Evolutionary conservation across 1,139 yeast genomes (phyloP), one percentile per base, ranked within the genome.

Genomic region (Suhomyces yuchorum): DNA sequence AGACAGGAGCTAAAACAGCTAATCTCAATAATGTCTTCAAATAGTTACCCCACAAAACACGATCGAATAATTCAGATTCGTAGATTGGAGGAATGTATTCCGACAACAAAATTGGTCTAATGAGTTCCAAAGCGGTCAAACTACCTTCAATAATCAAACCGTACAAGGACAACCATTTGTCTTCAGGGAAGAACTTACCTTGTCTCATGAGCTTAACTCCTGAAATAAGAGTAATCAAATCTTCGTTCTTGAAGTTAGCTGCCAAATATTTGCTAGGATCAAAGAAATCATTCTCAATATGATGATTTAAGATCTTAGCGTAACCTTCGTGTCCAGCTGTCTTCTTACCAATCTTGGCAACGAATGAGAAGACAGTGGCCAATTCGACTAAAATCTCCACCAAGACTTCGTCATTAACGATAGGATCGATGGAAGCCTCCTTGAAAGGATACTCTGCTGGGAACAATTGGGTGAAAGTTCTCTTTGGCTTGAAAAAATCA

Each of bases 341-440:
- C 8, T 55, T 59, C 52, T 71, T 75, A 23, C 82, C 82, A 49
- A 82, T 73, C 54, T 73, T 75, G n/a, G 85, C 75, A 45, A 85
- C 67, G 57, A 75, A 81, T 35, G 82, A 70, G 51, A 85, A 82
- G 18, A 85, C 69, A 7, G 85, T 75, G 17, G 86, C 75, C 46
- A 88, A 62, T 62, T 90, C 97, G 45, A 87, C 73, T 51, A 90
- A 68, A 2, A 87, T 72, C 62, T 90, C 97, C 37, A 85, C 90
- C 53, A 87, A 73, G 1, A 77, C 73, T 55, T 84, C 88, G 55
- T 85, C 89, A 54, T 82, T 81, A 20, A 88, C 88, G 44, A 84
- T 75, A 0, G 96, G 85, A 61, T 89, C 96, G 57, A 87, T 78
- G 1, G 93, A 83, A 38, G 77, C 62, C 38, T 83, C 84, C 46